phyloP scores from a whole-genome alignment of 78 protist species.

The Guillardia theta region DNA sequence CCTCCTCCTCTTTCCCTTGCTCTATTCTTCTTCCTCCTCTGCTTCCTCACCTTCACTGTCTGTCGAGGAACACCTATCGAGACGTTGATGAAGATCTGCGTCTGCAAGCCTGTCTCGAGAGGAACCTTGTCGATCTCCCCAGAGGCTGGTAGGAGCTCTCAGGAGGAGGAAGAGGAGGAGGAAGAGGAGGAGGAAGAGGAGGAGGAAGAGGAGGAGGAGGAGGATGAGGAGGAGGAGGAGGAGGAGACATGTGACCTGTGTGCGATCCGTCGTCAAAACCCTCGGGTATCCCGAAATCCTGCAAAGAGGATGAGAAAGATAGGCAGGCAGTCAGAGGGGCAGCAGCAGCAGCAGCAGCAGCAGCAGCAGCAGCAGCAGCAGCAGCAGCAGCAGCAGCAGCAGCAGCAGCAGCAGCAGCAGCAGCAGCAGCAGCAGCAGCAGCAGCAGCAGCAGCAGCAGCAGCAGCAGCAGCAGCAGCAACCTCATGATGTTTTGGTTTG shows the following conservation, averaged over 20 bases:
- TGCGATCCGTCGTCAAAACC: not conserved
- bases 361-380: no score
- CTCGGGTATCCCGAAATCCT: not conserved
- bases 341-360: no score
- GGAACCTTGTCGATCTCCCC: conserved; percentile 8
- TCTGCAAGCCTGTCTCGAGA: not conserved
- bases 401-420: no score
- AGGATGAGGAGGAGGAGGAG: not conserved
- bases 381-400: no score
- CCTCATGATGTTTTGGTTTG: not conserved
- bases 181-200: not conserved
- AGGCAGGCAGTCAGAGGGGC: no score
- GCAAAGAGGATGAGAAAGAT: no score
- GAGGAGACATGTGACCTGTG: not conserved
- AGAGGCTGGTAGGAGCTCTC: no score
- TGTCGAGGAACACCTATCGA: not conserved
- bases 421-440: no score
- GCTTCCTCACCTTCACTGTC: not conserved
- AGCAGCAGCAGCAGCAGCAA: no score
- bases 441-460: no score
- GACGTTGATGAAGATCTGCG: conserved; percentile 27
- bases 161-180: not conserved
- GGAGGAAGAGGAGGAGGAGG: not conserved
- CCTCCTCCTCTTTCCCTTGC: not conserved
- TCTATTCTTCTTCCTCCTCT: not conserved